phyloP scores from a whole-genome alignment of 257 asterid genomes.

The Solanum pennellii region DNA sequence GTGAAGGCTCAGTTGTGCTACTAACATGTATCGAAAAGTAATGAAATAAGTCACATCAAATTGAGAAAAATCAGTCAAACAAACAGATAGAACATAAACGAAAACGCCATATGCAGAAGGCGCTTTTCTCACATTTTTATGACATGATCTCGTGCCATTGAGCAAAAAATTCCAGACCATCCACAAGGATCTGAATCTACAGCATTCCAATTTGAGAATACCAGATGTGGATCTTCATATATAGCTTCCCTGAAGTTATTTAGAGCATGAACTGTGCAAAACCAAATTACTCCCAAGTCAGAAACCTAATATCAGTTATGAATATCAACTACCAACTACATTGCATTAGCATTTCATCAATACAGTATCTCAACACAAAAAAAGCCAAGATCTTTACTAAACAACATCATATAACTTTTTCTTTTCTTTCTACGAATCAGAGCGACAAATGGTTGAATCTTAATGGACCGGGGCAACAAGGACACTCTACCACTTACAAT shows the following conservation, averaged over 20 bases:
- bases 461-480: neutral
- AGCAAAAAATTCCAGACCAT: conserved; percentile 73
- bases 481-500: neutral
- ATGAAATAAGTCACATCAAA: neutral
- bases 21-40: neutral
- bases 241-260: conserved; percentile 73
- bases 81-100: neutral
- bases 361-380: neutral
- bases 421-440: neutral
- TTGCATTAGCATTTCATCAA: neutral
- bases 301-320: neutral
- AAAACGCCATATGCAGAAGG: neutral
- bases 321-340: neutral
- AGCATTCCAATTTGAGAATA: conserved; percentile 75
- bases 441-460: neutral
- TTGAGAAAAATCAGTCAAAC: neutral
- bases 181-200: conserved; percentile 73
- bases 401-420: neutral
- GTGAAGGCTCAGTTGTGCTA: neutral
- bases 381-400: conserved; percentile 4
- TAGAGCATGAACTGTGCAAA: conserved; percentile 62
- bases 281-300: neutral
- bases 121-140: conserved; percentile 60
- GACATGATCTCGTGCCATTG: conserved; percentile 56
- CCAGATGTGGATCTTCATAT: conserved; percentile 65